Evolutionary conservation across 2,329 filamentous ascomycete genomes (phyloP), one percentile per base, ranked within the genome.

Genomic region (Aquanectria penicillioides): DNA sequence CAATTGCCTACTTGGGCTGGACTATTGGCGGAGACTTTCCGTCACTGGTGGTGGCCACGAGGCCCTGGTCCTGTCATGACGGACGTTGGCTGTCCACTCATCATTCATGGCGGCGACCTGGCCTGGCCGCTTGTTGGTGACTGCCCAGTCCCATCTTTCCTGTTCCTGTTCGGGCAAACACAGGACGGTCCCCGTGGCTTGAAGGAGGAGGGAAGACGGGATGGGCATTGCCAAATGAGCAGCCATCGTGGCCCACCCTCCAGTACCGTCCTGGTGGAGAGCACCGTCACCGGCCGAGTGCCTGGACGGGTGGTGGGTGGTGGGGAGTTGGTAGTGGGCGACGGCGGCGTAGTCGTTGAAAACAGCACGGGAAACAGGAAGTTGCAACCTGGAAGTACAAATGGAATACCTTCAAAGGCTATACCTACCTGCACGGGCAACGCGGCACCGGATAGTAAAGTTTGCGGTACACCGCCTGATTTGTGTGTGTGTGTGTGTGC

Each of bases 221-320:
- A 36, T n/a, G 54, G 64, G 66, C 68, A 76, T 76, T 75, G 73
- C 64, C 74, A 68, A 75, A 76, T 75, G 65, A 72, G 62, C 37
- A 59, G 34, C 22, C 36, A 46, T 37, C 29, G 55, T 69, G 57
- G 54, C 68, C 69, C 70, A 71, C 70, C 71, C 62, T 68, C 62
- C 60, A 57, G 53, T 73, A 66, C 64, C 64, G 57, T 31, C 58
- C 55, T 29, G 53, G 29, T 40, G 62, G 66, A 51, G 49, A 58
- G 54, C 58, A 63, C 64, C 41, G 17, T 59, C 44, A 66, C 57
- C 57, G 44, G 60, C 59, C 55, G 58, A 63, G 60, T 62, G 65
- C 57, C 52, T 62, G 61, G 58, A 50, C 28, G 41, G 12, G 26
- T 31, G 41, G 20, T 25, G 17, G 26, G 20, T 25, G 18, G 26